Evolutionary conservation across 2,329 filamentous ascomycete species (phyloP).

Genomic region (Coniosporium tulheliwenetii): DNA sequence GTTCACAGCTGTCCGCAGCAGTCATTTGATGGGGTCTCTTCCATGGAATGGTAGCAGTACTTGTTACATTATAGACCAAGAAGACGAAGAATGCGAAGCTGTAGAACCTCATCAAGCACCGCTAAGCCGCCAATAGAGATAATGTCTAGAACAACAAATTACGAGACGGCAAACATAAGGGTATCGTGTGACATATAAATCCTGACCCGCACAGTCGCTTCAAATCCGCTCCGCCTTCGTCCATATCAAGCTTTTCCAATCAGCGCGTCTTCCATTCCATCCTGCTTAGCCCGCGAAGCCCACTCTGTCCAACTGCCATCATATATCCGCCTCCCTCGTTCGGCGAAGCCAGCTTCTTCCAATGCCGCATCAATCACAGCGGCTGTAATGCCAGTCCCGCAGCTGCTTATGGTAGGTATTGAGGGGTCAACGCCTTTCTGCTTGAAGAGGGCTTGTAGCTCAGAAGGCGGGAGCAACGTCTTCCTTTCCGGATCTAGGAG

Average conservation of each 20-base stretch:
- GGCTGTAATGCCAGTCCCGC: constrained; percentile 88
- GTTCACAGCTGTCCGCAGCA: too few species aligned
- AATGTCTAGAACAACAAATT: too few species aligned
- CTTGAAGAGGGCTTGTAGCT: constrained; percentile 62
- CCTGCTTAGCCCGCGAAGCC: neutral
- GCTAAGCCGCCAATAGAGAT: too few species aligned
- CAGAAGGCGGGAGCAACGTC: constrained; percentile 54
- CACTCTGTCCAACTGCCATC: constrained; percentile 74
- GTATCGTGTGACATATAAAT: too few species aligned
- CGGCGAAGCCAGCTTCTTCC: constrained; percentile 59
- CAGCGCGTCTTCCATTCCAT: neutral
- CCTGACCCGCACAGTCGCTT: too few species aligned
- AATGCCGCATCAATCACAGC: constrained; percentile 81
- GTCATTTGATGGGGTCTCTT: too few species aligned
- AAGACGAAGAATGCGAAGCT: too few species aligned
- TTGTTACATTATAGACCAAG: too few species aligned
- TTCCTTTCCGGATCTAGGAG: constrained; percentile 75
- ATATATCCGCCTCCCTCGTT: constrained; percentile 60
- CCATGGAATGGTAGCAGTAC: too few species aligned
- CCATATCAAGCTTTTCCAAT: neutral
- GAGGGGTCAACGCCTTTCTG: constrained; percentile 63
- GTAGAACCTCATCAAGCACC: too few species aligned
- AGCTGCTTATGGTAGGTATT: constrained; percentile 73
- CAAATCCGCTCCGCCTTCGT: neutral
- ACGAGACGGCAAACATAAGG: too few species aligned